A percentile compares a stretch with the other conserved stretches of the same genome.
Evolutionary conservation across 176 grass and related monocot species (phyloP).

Genomic region (Aegilops longissima): DNA sequence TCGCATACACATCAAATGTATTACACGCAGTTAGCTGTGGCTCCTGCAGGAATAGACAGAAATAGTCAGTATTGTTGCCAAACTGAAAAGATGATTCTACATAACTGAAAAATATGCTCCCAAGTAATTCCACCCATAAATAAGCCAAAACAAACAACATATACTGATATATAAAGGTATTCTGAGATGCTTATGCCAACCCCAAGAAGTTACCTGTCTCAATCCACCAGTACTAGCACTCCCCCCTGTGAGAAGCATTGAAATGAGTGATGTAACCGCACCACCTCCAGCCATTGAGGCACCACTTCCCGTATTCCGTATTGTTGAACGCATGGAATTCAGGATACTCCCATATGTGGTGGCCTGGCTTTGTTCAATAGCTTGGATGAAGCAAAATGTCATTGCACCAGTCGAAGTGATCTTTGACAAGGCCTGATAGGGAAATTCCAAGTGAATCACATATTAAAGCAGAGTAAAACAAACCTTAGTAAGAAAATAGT

Average conservation of each 20-base stretch:
- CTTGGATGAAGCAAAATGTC: conserved; percentile 99
- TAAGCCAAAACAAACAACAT: conserved; percentile 17
- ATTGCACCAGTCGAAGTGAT: conserved; percentile 95
- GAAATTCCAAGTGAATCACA: conserved; percentile 28
- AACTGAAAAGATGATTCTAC: conserved; percentile 12
- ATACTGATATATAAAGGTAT: neutral
- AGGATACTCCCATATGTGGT: conserved; percentile 91
- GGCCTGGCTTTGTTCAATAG: conserved; percentile 70
- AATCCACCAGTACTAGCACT: conserved; percentile 54
- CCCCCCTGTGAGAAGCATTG: conserved; percentile 83
- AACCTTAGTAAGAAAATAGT: neutral
- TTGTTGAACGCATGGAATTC: conserved; percentile 77
- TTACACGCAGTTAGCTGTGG: conserved; percentile 74
- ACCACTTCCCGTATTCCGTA: conserved; percentile 55
- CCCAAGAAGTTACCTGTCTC: conserved; percentile 64
- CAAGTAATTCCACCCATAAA: neutral
- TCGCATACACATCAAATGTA: conserved; percentile 75
- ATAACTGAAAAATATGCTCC: neutral
- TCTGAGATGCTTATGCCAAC: neutral
- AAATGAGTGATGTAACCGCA: conserved; percentile 62
- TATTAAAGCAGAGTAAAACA: neutral
- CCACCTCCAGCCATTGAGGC: conserved; percentile 54
- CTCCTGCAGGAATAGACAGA: conserved; percentile 58
- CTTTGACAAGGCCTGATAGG: conserved; percentile 79
- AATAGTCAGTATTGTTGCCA: conserved; percentile 4